Base-by-base conservation (phyloP, 2,329 filamentous ascomycete genomes). In the Nemania serpens region DNA sequence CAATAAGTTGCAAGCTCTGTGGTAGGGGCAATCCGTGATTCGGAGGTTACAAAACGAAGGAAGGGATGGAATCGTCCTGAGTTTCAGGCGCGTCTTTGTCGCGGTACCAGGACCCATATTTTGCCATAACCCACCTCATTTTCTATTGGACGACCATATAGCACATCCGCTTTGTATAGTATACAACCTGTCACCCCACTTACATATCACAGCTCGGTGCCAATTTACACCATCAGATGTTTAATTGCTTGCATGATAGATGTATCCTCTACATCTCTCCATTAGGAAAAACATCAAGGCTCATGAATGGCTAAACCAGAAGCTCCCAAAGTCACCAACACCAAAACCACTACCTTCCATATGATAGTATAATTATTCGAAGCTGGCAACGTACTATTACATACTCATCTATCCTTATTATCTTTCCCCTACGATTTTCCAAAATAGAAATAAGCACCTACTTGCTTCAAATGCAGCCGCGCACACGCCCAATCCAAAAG, bases 401-500 rank as follows among this genome's bases (percentile, higher is more conserved):
- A 3, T 29, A 29, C 25, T 29, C 25, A 29, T 29, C 25, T 29
- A 7, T 29, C 25, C 15, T 34, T 3, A 29, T 43, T 20, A n/a
- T 34, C 42, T 25, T 17, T 5, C 9, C 36, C 13, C 33, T 25
- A 45, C 25, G 7, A 29, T 7, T 29, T 29, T n/a, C n/a, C n/a
- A 29, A 29, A 29, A 29, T 29, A 29, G 7, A 29, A 29, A 4
- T 7, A 29, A 29, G 25, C n/a, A n/a, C n/a, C n/a, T 29, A 50
- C 2, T 11, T n/a, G 11, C 42, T 11, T 10, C 39, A 64, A 34
- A 58, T 51, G 54, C 54, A 61, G 60, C 70, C 76, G 33, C 74
- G 73, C 54, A 69, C 73, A 17, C 79, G 83, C 5, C 84, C 83
- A 1, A 83, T 86, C 57, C 80, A 84, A 66, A 83, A 80, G 62